Evolutionary conservation across 257 asterid genomes (phyloP), one percentile per base, ranked within the genome.

Genomic region (Solanum tarijense): DNA sequence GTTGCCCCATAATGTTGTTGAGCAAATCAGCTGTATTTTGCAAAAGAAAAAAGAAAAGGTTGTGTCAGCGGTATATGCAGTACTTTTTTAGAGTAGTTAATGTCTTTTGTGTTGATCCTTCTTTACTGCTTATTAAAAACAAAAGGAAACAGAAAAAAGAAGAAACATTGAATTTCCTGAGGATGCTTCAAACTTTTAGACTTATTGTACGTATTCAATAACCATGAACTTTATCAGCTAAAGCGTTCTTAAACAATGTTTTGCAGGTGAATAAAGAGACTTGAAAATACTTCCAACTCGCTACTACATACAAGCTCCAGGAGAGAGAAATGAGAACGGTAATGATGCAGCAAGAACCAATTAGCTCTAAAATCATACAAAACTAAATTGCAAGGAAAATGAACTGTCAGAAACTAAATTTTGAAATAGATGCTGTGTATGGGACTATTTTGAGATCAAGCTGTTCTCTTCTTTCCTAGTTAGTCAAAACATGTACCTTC

Each of bases 401-500:
- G 68, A 74, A 27, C 68, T 1, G 83, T 35, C 87, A 81, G 86
- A 48, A 31, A 48, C 69, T 29, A 43, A 46, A 48, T 52, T 43
- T 48, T 16, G 69, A 82, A 81, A 8, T 16, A 81, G 39, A 46
- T 43, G 39, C 3, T 29, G 43, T 3, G 12, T 48, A 74, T 74
- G 41, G 69, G 31, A 48, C 41, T 82, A 82, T 20, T 82, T 74
- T 31, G 36, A 82, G 29, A 82, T 46, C 86, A 82, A 76, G 21
- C 20, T 46, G 68, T 48, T 66, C 68, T 83, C 43, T 38, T 69
- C 85, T 62, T 76, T 87, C 83, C 86, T 84, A 55, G 43, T 88
- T 86, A 82, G 87, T 65, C 87, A 38, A 87, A 90, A 83, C 71
- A 35, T 41, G 83, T 92, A 97, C 99, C 99, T 95, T 97, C 90